Percentiles rank a stretch among this genome's conserved stretches.
Conservation (phyloP, 306 rosid genomes). For the Abrus pulchellus region DNA sequence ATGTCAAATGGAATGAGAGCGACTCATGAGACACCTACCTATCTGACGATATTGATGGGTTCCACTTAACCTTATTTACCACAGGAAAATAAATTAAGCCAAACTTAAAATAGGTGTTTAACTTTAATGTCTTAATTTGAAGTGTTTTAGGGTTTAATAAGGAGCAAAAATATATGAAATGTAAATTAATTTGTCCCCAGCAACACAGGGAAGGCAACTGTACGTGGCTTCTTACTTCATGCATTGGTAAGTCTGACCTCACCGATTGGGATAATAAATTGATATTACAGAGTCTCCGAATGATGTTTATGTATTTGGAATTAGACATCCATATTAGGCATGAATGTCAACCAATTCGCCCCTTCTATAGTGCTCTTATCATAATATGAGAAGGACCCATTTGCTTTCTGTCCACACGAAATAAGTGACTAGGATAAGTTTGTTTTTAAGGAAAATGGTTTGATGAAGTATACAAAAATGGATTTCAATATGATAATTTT, state of each 20-base stretch:
- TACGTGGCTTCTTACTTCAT: slow-evolving; percentile 42
- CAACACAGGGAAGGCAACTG: background rate
- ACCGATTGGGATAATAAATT: background rate
- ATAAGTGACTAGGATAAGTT: background rate
- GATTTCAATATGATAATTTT: background rate
- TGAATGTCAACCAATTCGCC: background rate
- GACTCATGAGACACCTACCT: slow-evolving; percentile 6
- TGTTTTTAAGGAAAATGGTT: background rate
- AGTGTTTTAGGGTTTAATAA: too few relatives aligned
- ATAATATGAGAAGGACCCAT: background rate
- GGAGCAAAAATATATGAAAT: too few relatives aligned
- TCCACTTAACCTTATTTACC: background rate
- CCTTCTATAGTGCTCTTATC: slow-evolving; percentile 17
- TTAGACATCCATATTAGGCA: background rate
- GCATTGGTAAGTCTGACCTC: slow-evolving; percentile 44
- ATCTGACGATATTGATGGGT: slow-evolving; percentile 20
- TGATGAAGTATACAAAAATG: background rate
- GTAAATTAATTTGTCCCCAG: background rate
- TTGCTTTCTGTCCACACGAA: background rate
- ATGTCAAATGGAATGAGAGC: background rate
- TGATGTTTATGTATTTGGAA: background rate
- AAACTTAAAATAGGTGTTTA: background rate
- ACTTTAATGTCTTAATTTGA: background rate
- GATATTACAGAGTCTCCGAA: background rate
- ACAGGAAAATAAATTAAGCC: background rate